Evolutionary conservation across 78 protist genomes (phyloP), one percentile per base, ranked within the genome.

Genomic region (Chrysochromulina tobinii): DNA sequence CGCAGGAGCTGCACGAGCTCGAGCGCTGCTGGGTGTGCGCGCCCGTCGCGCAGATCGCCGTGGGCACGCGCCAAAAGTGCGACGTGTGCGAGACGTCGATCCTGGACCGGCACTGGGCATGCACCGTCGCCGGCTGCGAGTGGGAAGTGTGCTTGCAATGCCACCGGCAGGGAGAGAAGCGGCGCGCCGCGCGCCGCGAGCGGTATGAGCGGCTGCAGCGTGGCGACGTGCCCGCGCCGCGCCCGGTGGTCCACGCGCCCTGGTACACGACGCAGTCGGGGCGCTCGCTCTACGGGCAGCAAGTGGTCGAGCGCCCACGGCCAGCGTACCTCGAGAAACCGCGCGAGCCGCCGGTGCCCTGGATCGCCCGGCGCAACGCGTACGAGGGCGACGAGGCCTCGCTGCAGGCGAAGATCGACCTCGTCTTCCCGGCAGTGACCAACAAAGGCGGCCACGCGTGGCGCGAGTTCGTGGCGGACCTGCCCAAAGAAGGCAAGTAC

Each of bases 111-210:
- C 83, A 75, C 83, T 75, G 83, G 83, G 83, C 83, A 3, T 75
- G 83, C 23, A 2, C 23, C 83, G 83, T 75, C 23, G 11, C 58
- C n/a, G 58, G 83, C 5, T 75, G 83, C 58, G 83, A 75, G 23
- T 75, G 83, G 83, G 83, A 75, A 57, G 83, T 75, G 4, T 75
- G 83, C 57, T 7, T 75, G 25, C 4, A 1, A n/a, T 75, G 83
- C 83, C 83, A 75, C 57, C 12, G 83, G 58, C 55, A 75, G 23
- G 83, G 83, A 12, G 83, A 75, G 83, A 54, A 57, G 27, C 83
- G 83, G 51, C 83, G 83, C 59, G 83, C 83, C 83, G 83, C 83
- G 83, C 83, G 83, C 11, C 83, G 83, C 27, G 58, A 75, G 83
- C 83, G 83, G 23, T n/a, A 27, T 1, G 58, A 59, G 64, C 64